Evolutionary conservation across 495 filamentous ascomycete species (phyloP).

Genomic region (Penicillium silybi): DNA sequence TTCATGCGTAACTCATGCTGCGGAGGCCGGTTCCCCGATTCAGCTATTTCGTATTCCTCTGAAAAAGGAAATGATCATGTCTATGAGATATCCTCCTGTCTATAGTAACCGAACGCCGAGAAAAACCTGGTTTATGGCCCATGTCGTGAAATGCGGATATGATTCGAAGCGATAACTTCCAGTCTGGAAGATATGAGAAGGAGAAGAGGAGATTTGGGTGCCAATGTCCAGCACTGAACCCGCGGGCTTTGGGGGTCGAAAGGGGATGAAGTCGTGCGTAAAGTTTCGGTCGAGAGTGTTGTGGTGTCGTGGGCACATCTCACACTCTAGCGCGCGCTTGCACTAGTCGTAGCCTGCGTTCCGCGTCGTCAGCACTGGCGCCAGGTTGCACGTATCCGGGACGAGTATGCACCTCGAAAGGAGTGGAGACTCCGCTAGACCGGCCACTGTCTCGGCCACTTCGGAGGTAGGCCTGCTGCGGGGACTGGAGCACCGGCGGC

Average conservation of each 20-base stretch:
- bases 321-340: constrained; percentile 37
- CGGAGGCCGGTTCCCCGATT: constrained; percentile 7
- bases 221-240: constrained; percentile 19
- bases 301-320: neutral
- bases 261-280: neutral
- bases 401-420: constrained; percentile 34
- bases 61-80: constrained; percentile 22
- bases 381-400: constrained; percentile 21
- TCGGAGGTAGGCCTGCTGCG: constrained; percentile 41
- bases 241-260: neutral
- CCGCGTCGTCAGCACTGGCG: constrained; percentile 34
- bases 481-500: constrained; percentile 31
- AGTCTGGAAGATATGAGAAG: neutral
- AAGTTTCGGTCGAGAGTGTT: neutral
- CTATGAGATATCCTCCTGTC: constrained; percentile 17
- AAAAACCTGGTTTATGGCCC: neutral
- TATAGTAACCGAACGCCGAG: constrained; percentile 23
- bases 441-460: constrained; percentile 28
- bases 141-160: neutral
- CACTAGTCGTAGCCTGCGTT: constrained; percentile 36
- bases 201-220: neutral
- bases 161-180: neutral
- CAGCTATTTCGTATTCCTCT: constrained; percentile 9
- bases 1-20: constrained; percentile 18
- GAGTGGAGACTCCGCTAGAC: constrained; percentile 21